Conservation (phyloP, 2,329 filamentous ascomycete genomes). For the Colletotrichum sp. region DNA sequence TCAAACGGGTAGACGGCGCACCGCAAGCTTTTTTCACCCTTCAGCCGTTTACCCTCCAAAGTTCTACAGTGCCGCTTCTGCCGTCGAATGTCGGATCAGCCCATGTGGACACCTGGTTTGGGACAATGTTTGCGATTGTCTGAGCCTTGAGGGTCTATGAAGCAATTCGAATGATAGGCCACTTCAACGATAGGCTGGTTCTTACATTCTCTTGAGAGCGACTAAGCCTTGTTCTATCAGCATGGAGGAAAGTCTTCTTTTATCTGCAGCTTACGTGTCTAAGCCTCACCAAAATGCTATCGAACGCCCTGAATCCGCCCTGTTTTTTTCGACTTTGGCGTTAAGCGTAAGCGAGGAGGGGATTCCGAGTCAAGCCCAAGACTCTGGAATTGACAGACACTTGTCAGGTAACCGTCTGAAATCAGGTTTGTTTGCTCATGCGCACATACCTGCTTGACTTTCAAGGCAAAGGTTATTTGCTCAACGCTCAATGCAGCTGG, state of each 20-base stretch:
- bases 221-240: neutral
- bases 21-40: neutral
- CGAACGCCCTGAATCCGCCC: neutral
- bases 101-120: neutral
- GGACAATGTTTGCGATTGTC: neutral
- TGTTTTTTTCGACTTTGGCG: neutral
- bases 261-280: neutral
- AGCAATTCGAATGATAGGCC: neutral
- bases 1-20: neutral
- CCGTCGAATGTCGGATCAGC: neutral
- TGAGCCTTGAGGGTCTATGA: neutral
- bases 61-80: neutral
- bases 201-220: neutral
- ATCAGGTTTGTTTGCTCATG: neutral
- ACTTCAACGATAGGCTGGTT: neutral
- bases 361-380: neutral
- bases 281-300: neutral
- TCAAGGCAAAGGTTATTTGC: neutral
- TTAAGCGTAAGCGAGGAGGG: neutral
- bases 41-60: neutral
- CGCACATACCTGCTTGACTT: neutral
- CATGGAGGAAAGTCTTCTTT: no score
- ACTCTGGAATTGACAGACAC: neutral
- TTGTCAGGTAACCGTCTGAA: conserved; percentile 8
- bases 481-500: neutral